phyloP scores from a whole-genome alignment of 2,329 filamentous ascomycete genomes.

The Leptographium procerum region DNA sequence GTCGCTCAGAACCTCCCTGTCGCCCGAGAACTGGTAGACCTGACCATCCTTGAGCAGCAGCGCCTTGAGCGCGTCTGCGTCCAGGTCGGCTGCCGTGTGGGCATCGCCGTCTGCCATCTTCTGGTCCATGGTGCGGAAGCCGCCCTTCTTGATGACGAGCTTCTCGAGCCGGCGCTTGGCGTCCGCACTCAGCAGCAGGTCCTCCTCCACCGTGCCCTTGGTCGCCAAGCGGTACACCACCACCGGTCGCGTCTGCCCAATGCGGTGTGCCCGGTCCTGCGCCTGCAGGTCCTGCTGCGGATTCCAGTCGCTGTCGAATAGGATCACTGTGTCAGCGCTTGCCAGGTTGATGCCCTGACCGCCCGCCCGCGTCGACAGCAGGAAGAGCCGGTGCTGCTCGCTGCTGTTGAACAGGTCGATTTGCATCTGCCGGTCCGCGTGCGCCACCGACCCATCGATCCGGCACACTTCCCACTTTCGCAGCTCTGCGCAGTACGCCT shows the following conservation, averaged over 20 bases:
- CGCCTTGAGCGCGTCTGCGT: slow-evolving; percentile 48
- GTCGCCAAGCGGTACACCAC: slow-evolving; percentile 91
- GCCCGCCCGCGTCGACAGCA: slow-evolving; percentile 82
- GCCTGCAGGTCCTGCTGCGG: slow-evolving; percentile 95
- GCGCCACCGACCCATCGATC: slow-evolving; percentile 79
- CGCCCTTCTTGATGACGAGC: slow-evolving; percentile 87
- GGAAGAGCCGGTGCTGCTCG: slow-evolving; percentile 59
- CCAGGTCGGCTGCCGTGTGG: slow-evolving; percentile 34
- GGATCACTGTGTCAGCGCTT: slow-evolving; percentile 80
- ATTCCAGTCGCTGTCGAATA: slow-evolving; percentile 88
- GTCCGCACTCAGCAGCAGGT: slow-evolving; percentile 74
- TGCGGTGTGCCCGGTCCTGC: slow-evolving; percentile 88
- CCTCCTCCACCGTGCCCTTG: slow-evolving; percentile 84
- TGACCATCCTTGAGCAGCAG: slow-evolving; percentile 62
- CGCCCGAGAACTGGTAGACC: slow-evolving; percentile 46
- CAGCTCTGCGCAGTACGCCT: slow-evolving; percentile 73
- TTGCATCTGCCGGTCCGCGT: slow-evolving; percentile 56
- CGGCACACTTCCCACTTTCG: slow-evolving; percentile 73
- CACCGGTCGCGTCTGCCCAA: slow-evolving; percentile 85
- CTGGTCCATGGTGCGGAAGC: slow-evolving; percentile 59
- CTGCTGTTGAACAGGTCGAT: slow-evolving; percentile 64
- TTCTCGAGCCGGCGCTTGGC: slow-evolving; percentile 89
- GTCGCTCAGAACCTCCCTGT: slow-evolving; percentile 59
- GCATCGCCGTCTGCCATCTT: slow-evolving; percentile 34
- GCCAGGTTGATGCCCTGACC: slow-evolving; percentile 94